Conservation (phyloP, 1,284 basidiomycete genomes). For the Sanguinoderma infundibulare region DNA sequence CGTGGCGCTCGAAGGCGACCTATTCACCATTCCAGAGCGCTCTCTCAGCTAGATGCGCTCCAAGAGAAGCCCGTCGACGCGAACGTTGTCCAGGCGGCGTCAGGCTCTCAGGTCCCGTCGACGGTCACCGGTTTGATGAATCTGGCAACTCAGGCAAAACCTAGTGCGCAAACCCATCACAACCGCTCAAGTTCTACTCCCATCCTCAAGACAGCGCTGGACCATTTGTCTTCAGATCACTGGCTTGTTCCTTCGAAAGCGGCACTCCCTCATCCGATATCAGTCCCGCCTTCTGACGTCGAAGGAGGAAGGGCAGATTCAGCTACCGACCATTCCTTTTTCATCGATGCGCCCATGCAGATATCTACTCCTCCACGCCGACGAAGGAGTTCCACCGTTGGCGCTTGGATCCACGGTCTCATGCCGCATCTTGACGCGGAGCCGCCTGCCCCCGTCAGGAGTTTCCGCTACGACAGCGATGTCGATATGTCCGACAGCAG, state of each 20-base stretch:
- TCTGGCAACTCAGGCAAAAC: neutral
- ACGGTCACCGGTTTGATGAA: neutral
- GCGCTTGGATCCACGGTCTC: conserved; percentile 21
- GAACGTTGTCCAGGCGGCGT: conserved; percentile 3
- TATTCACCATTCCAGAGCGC: conserved; percentile 36
- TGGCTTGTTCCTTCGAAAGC: conserved; percentile 38
- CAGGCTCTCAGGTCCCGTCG: neutral
- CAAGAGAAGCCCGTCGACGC: conserved; percentile 15
- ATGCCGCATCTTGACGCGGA: conserved; percentile 25
- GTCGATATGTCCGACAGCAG: conserved; percentile 27
- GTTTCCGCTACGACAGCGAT: conserved; percentile 24
- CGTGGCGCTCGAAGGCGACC: conserved; percentile 21
- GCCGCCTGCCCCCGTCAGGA: conserved; percentile 19
- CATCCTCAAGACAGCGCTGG: conserved; percentile 23
- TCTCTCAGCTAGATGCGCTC: conserved; percentile 34
- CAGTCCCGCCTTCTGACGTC: conserved; percentile 11
- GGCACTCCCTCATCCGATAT: conserved; percentile 28
- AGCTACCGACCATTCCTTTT: conserved; percentile 34
- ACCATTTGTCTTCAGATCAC: conserved; percentile 28
- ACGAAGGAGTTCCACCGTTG: conserved; percentile 24
- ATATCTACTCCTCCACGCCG: conserved; percentile 37
- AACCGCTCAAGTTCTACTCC: conserved; percentile 35
- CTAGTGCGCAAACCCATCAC: conserved; percentile 13
- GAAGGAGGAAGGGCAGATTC: conserved; percentile 19
- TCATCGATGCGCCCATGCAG: conserved; percentile 34